Percentiles rank a stretch among this genome's conserved stretches.
Evolutionary conservation across 768 basidiomycete species (phyloP).

Genomic region (Holtermannia corniformis): DNA sequence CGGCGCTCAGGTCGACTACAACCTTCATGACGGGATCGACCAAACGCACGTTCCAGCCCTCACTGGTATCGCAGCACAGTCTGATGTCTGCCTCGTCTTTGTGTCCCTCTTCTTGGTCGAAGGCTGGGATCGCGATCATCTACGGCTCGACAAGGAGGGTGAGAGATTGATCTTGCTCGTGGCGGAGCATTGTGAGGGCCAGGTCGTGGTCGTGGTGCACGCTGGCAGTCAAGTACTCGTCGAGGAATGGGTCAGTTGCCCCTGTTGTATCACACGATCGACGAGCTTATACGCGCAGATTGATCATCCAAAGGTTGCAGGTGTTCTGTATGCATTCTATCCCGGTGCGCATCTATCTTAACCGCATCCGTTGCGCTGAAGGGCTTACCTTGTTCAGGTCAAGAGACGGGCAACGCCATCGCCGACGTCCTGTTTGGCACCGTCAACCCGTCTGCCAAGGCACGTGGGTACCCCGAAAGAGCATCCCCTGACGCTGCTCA

Average conservation of each 20-base stretch:
- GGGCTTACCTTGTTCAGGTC: conserved; percentile 12
- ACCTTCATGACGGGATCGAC: conserved; percentile 23
- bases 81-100: conserved; percentile 39
- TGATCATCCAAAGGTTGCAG: conserved; percentile 39
- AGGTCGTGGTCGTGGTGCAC: conserved; percentile 32
- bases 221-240: conserved; percentile 28
- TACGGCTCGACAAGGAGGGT: conserved; percentile 25
- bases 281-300: conserved; percentile 13
- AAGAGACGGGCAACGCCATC: conserved; percentile 37
- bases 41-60: conserved; percentile 19
- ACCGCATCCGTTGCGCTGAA: no score
- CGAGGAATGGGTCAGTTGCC: conserved; percentile 30
- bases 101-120: conserved; percentile 36
- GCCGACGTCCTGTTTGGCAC: conserved; percentile 37
- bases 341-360: conserved; percentile 31
- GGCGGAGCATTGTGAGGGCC: conserved; percentile 21
- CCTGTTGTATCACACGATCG: background rate
- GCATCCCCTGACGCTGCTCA: conserved; percentile 1
- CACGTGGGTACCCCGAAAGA: conserved; percentile 5
- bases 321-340: conserved; percentile 34
- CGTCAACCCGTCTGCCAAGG: conserved; percentile 34
- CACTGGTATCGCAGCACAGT: conserved; percentile 22
- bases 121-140: conserved; percentile 32
- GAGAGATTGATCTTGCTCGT: conserved; percentile 31
- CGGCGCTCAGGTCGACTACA: conserved; percentile 29